Evolutionary conservation across 2,329 filamentous ascomycete species (phyloP).

Genomic region (Xylaria sp.): DNA sequence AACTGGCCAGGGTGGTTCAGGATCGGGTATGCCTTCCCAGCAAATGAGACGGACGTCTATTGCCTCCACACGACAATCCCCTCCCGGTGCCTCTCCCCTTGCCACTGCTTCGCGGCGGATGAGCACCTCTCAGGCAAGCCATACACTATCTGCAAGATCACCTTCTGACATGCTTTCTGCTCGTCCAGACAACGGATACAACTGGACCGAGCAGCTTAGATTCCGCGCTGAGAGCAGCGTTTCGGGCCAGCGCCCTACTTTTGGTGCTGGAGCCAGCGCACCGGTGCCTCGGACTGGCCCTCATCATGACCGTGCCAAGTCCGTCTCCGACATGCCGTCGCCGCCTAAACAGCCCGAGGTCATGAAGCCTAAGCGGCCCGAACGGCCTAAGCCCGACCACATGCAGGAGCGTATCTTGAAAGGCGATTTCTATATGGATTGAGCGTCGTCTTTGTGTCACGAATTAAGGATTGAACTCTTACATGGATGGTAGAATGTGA

Average conservation of each 20-base stretch:
- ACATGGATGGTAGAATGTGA: neutral
- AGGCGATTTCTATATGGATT: slow-evolving; percentile 98
- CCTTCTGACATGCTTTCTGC: slow-evolving; percentile 59
- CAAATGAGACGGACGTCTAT: slow-evolving; percentile 26
- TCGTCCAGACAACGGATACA: slow-evolving; percentile 85
- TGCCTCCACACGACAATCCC: slow-evolving; percentile 27
- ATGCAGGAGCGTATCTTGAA: slow-evolving; percentile 97
- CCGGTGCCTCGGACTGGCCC: slow-evolving; percentile 40
- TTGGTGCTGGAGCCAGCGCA: slow-evolving; percentile 40
- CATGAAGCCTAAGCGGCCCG: slow-evolving; percentile 41
- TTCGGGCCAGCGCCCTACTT: slow-evolving; percentile 50
- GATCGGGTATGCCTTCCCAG: slow-evolving; percentile 53
- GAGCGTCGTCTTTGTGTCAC: slow-evolving; percentile 26
- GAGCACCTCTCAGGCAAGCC: slow-evolving; percentile 52
- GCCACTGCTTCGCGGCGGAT: slow-evolving; percentile 32
- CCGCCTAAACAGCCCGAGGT: slow-evolving; percentile 49
- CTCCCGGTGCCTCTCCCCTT: slow-evolving; percentile 36
- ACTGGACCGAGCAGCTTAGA: slow-evolving; percentile 94
- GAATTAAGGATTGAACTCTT: neutral
- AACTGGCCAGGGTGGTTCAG: slow-evolving; percentile 53
- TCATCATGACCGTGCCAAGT: slow-evolving; percentile 63
- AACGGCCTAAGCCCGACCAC: slow-evolving; percentile 73
- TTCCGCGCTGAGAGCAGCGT: slow-evolving; percentile 80
- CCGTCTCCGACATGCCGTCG: slow-evolving; percentile 58
- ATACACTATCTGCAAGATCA: slow-evolving; percentile 50